Evolutionary conservation across 495 filamentous ascomycete species (phyloP), one percentile per base, ranked within the genome.

Genomic region (Hyaloscypha bicolor): DNA sequence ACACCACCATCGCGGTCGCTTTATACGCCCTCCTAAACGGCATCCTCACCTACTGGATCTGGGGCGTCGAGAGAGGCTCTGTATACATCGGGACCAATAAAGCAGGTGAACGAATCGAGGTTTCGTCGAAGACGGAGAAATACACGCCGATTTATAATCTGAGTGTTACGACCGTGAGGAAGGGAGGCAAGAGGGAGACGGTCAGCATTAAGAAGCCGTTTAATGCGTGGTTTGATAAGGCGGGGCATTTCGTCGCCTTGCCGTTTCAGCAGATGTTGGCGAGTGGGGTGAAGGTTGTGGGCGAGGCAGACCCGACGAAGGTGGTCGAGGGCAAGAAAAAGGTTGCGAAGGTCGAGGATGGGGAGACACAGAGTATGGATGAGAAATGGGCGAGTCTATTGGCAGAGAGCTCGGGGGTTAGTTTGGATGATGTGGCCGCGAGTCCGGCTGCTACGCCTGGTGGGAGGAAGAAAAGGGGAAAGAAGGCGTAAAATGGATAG

Each of bases 251-350:
- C 72, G 86, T 96, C 59, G 85, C 90, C 4, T 85, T 88, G 69
- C 94, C 93, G 9, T 93, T 97, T 74, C 93, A 95, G 78, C 82
- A 85, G 64, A 90, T 93, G 87, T 77, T 97, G 32, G 91, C 91
- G 32, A 82, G 79, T 29, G 83, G 86, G 71, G 81, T 97, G 61
- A 85, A 88, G 33, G 73, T 89, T 6, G 81, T 97, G 74, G 88
- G 87, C 16, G 77, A 84, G 69, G 84, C 87, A 21, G 92, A 94
- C 72, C 86, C 87, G 37, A 86, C 86, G 73, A 85, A 78, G 55
- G 79, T 75, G 32, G 74, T 75, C 8, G 61, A 68, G 53, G 55
- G 51, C 39, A 35, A 65, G 61, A 61, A 59, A n/a, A 67, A 68
- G 53, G 63, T 61, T 39, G 53, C 21, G 37, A 58, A 59, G 35